phyloP scores from a whole-genome alignment of 108 stramenopile genomes.

The Nitzschia sp. region DNA sequence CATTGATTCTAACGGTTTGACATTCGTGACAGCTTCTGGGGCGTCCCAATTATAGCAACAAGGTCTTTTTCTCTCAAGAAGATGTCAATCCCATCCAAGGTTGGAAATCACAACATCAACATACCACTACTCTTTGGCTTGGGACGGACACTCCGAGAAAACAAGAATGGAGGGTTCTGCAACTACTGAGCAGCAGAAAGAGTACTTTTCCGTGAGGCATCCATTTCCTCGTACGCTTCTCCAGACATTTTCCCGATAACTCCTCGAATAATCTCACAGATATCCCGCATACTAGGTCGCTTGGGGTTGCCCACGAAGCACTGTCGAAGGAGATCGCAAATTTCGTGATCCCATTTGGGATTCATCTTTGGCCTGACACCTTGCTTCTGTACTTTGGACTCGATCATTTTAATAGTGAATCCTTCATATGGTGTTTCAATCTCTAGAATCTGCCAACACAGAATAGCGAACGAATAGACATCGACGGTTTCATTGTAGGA shows the following conservation, averaged over 20 bases:
- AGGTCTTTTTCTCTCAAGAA: no score
- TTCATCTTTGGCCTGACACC: conserved; percentile 57
- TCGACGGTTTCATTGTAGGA: conserved; percentile 88
- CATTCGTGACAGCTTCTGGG: no score
- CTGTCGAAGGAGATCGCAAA: conserved; percentile 24
- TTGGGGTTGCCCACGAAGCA: conserved; percentile 48
- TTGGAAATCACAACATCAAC: no score
- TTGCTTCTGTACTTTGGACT: conserved; percentile 53
- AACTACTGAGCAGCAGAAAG: conserved; percentile 56
- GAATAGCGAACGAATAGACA: conserved; percentile 82
- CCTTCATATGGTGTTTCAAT: conserved; percentile 70
- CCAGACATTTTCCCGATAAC: conserved; percentile 61
- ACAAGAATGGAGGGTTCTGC: background rate
- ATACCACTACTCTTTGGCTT: no score
- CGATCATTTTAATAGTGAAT: conserved; percentile 56
- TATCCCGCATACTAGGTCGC: conserved; percentile 58
- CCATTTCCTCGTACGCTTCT: conserved; percentile 45
- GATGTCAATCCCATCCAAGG: no score
- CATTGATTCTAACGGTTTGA: no score
- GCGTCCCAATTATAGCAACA: no score
- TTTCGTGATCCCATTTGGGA: conserved; percentile 54
- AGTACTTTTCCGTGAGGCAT: conserved; percentile 47
- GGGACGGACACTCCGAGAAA: background rate
- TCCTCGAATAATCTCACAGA: conserved; percentile 59
- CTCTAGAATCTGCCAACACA: conserved; percentile 78